phyloP scores from a whole-genome alignment of 2,329 filamentous ascomycete species.

The Aspergillus amoenus region DNA sequence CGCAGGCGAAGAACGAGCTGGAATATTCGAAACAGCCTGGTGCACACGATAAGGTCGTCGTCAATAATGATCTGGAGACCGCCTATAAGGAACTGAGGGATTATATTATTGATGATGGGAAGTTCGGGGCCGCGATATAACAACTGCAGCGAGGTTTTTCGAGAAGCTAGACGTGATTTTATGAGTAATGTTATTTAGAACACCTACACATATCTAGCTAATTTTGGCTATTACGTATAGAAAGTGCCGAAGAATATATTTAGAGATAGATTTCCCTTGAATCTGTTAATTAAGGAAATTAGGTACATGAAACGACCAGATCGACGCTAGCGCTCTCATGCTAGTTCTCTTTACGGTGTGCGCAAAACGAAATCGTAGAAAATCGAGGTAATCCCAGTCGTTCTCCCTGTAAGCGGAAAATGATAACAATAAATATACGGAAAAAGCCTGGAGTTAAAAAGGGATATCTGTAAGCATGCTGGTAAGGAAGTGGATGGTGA shows the following conservation, averaged over 20 bases:
- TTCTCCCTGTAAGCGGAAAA: slow-evolving; percentile 17
- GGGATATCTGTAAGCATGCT: slow-evolving; percentile 42
- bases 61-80: slow-evolving; percentile 64
- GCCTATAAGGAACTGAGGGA: slow-evolving; percentile 56
- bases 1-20: slow-evolving; percentile 72
- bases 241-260: slow-evolving; percentile 4
- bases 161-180: neutral
- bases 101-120: slow-evolving; percentile 48
- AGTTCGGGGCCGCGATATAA: slow-evolving; percentile 31
- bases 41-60: slow-evolving; percentile 63
- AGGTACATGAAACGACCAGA: slow-evolving; percentile 35
- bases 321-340: slow-evolving; percentile 26
- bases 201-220: slow-evolving; percentile 1
- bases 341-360: slow-evolving; percentile 27
- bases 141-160: neutral
- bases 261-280: slow-evolving; percentile 25
- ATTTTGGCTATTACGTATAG: slow-evolving; percentile 1
- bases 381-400: slow-evolving; percentile 25
- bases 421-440: slow-evolving; percentile 22
- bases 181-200: neutral
- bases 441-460: slow-evolving; percentile 31
- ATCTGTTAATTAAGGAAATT: slow-evolving; percentile 34
- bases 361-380: slow-evolving; percentile 27
- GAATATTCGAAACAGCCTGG: slow-evolving; percentile 68
- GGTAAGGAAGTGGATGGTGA: slow-evolving; percentile 27